Evolutionary conservation across 768 basidiomycete species (phyloP).

Genomic region (Dioszegia hungarica): DNA sequence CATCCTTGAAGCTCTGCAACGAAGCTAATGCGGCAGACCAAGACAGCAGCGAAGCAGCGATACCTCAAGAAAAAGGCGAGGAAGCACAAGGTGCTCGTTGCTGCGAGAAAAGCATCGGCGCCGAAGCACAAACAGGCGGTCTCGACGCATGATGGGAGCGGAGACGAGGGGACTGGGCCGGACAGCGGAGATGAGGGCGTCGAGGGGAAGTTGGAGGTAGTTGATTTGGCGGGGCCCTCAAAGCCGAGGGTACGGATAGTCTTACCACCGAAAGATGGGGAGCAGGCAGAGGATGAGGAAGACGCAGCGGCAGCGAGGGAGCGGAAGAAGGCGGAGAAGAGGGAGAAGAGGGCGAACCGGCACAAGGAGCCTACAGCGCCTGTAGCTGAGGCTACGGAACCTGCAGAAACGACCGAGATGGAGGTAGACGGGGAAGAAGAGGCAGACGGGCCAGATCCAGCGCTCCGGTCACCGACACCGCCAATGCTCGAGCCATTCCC

Average conservation of each 20-base stretch:
- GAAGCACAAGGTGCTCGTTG: conserved; percentile 56
- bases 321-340: conserved; percentile 17
- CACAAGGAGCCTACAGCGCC: background rate
- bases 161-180: background rate
- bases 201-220: conserved; percentile 3
- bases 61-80: conserved; percentile 70
- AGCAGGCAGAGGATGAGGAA: conserved; percentile 12
- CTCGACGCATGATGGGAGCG: conserved; percentile 1
- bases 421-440: too few relatives aligned
- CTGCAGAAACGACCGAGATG: too few relatives aligned
- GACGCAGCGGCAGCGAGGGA: conserved; percentile 31
- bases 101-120: conserved; percentile 32
- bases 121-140: conserved; percentile 30
- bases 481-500: conserved; percentile 44
- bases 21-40: conserved; percentile 34
- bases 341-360: conserved; percentile 24
- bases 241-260: background rate
- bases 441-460: conserved; percentile 6
- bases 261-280: background rate
- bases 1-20: too few relatives aligned
- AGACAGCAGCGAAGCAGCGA: conserved; percentile 67
- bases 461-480: background rate
- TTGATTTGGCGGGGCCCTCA: background rate
- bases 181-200: conserved; percentile 12
- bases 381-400: too few relatives aligned